Percentiles rank a stretch among this genome's conserved stretches.
Evolutionary conservation across 805 yeast species (phyloP).

Genomic region (Candida glaebosa): DNA sequence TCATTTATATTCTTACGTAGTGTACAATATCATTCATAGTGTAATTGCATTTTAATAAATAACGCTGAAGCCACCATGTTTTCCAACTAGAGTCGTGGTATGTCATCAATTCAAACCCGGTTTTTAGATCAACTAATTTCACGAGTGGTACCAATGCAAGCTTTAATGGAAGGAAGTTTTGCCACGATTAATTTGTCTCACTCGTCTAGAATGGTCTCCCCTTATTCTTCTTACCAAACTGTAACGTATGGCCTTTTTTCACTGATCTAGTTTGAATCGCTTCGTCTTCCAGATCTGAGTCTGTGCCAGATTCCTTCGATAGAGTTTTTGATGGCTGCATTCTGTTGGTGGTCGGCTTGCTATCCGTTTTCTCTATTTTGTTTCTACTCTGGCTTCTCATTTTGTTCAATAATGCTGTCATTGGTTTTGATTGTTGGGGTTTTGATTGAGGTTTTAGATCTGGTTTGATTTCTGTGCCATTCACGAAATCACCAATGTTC

Average conservation of each 20-base stretch:
- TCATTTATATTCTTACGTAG: constrained; percentile 3
- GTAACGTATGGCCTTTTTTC: constrained; percentile 13
- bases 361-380: constrained; percentile 8
- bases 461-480: constrained; percentile 7
- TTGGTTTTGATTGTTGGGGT: constrained; percentile 25
- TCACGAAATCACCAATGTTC: constrained; percentile 29
- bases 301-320: constrained; percentile 7
- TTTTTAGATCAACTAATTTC: too few species aligned
- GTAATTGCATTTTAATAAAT: constrained; percentile 5
- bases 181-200: too few species aligned
- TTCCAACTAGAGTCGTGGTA: too few species aligned
- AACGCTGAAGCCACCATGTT: not conserved
- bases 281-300: constrained; percentile 15
- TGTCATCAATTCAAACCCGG: not conserved
- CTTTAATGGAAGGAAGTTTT: too few species aligned
- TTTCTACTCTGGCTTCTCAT: constrained; percentile 25
- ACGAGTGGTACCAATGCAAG: too few species aligned
- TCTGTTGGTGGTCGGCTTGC: not conserved
- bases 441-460: constrained; percentile 4
- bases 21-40: constrained; percentile 6
- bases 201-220: constrained; percentile 14
- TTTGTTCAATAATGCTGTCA: constrained; percentile 36
- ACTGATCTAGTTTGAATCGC: constrained; percentile 11
- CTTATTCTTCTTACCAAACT: constrained; percentile 13
- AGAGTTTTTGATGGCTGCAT: not conserved